Base-by-base conservation (phyloP, 371 early-diverging fungal species). In the Syncephalastrum racemosum region DNA sequence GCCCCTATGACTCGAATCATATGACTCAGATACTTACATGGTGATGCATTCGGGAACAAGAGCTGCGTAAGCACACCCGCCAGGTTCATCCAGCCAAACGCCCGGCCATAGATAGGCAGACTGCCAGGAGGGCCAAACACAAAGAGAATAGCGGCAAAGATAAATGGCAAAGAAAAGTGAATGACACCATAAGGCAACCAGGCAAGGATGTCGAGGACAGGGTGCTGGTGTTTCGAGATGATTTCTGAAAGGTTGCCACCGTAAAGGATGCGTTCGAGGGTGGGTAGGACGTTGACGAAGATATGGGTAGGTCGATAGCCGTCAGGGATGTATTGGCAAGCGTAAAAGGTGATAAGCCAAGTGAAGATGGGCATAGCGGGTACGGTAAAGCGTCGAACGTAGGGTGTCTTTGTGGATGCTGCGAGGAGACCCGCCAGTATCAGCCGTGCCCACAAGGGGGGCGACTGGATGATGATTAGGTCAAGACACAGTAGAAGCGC, bases 111-210 rank as follows among this genome's bases (percentile, higher is more conserved):
- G 6, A 82, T 64, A n/a, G 73, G 64, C 13, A 83, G 59, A 5
- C 78, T 70, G 4, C 82, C 79, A 1, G 79, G 75, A 5, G 82
- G 84, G 12, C 82, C 85, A 66, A 69, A 72, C 58, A 64, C 62
- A 50, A 73, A 78, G 22, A 88, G 63, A 20, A 75, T 48, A 0
- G 68, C 18, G 1, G 78, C 73, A 12, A 83, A 78, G 25, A 87
- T 54, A 47, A 83, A 80, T 2, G 88, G 87, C 19, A 85, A 75
- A 4, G 82, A 71, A 63, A 85, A 90, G 54, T 90, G 89, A 40
- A 85, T 54, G 15, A 90, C 74, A 23, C 90, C 90, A 58, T 90
- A 90, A 13, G 87, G 87, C 23, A 90, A 50, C 84, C 89, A 89
- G 4, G 85, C 83, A 19, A 87, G 56, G 5, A 89, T 65, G 71